Evolutionary conservation across 257 asterid genomes (phyloP), one percentile per base, ranked within the genome.

Genomic region (Apocynum venetum): DNA sequence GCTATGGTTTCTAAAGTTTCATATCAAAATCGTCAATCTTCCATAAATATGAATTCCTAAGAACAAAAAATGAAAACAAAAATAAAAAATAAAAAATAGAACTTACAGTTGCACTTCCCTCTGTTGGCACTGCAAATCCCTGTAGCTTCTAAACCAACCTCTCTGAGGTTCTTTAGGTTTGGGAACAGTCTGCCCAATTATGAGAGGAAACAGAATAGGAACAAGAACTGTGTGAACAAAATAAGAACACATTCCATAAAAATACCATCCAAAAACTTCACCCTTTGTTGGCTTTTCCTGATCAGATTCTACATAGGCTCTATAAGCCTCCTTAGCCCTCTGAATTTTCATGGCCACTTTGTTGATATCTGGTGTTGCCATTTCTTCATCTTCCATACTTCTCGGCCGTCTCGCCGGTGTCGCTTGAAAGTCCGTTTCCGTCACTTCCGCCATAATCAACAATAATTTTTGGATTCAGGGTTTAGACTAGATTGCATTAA

Each of bases 241-340:
- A 72, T 91, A 91, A 2, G 97, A 90, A 87, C 97, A 93, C 17
- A 90, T 76, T n/a, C 90, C 98, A 80, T 91, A 90, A 80, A 90
- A 79, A 79, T 89, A 88, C 98, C 98, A 93, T 0, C 82, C 81
- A 63, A 90, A 48, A 74, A 90, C 86, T 81, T 91, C 98, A 46
- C 82, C 80, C 84, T 78, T 91, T 3, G 87, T 67, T 17, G 98
- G 97, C 83, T 87, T 89, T n/a, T 79, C 91, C 56, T 91, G n/a
- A 53, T 14, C 93, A 56, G 56, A 44, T 56, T 70, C 91, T 64
- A 77, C 92, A 77, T 83, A 84, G 0, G 86, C 72, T 63, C 75
- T 75, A 81, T 88, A 88, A 44, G 72, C 80, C 9, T 86, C 80
- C 68, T 72, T 77, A 66, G 87, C 91, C 79, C 89, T 84, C 5